Evolutionary conservation across 768 basidiomycete genomes (phyloP), one percentile per base, ranked within the genome.

Genomic region (Russula foetens): DNA sequence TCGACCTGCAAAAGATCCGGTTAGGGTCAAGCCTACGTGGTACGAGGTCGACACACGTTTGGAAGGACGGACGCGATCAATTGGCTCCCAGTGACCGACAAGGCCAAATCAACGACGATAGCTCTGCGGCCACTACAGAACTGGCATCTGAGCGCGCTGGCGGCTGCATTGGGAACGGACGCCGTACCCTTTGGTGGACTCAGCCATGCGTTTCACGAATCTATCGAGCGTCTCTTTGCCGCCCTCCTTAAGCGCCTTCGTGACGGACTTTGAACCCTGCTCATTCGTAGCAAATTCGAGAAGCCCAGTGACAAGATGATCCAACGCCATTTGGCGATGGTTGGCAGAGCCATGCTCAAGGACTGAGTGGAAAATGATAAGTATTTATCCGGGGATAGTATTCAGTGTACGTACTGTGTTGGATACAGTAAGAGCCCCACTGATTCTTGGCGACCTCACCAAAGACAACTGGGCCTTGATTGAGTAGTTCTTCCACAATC

Each of bases 371-470:
- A 26, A 33, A 61, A 24, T 29, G 65, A 61, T 47, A n/a, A 54
- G 53, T 45, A 41, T 58, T 11, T 46, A 15, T 61, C 14, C 33
- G n/a, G 24, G 31, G 44, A 41, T 21, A 26, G 21, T 51, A 38
- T 7, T 23, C 19, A 58, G 33, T 21, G 35, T 23, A 73, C 89
- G 58, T 65, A 91, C 90, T 90, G 59, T 91, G 90, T 66, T 91
- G 88, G 28, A 92, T 79, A 69, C 90, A 92, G 67, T 91, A 92
- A 1, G 88, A 86, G 12, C 91, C 91, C 90, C 90, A 93, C 69
- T 92, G 90, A 62, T 84, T 93, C 75, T 89, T 91, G 21, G 86
- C 78, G 19, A 92, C 88, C 65, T 91, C 87, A 23, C 80, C 77
- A 64, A 92, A 92, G 26, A 87, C 77, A 0, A 69, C 70, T 1